Evolutionary conservation across 2,329 filamentous ascomycete species (phyloP).

Genomic region (Aspergillus costaricaensis): DNA sequence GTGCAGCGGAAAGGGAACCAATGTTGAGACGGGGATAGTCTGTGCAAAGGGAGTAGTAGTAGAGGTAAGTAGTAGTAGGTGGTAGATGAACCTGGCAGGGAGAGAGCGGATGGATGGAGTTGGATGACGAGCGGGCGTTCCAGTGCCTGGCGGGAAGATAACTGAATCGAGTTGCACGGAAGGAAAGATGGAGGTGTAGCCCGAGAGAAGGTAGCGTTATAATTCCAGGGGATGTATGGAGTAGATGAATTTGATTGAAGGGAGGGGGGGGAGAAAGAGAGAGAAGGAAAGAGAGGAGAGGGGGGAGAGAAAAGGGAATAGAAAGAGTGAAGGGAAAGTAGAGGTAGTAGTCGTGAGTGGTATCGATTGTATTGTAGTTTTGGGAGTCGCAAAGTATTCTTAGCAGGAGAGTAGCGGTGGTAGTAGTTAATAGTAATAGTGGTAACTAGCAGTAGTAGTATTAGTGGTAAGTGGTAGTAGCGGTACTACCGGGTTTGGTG

Average conservation of each 20-base stretch:
- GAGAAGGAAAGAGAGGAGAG: too few species aligned
- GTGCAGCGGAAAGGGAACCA: slow-evolving; percentile 14
- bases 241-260: too few species aligned
- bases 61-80: too few species aligned
- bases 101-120: background rate
- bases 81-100: slow-evolving; percentile 1
- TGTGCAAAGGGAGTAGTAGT: slow-evolving; percentile 13
- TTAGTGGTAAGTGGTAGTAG: slow-evolving; percentile 3
- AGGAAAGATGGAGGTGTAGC: background rate
- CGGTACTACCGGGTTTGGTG: background rate
- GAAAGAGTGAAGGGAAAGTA: background rate
- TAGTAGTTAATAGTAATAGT: slow-evolving; percentile 6
- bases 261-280: too few species aligned
- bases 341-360: slow-evolving; percentile 5
- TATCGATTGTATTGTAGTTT: background rate
- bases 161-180: slow-evolving; percentile 10
- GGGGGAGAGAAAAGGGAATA: too few species aligned
- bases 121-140: background rate
- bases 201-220: slow-evolving; percentile 1
- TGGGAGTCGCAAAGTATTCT: background rate
- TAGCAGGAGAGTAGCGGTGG: slow-evolving; percentile 4
- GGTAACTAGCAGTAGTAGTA: background rate
- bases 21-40: background rate
- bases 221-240: slow-evolving; percentile 5
- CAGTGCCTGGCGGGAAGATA: background rate